phyloP scores from a whole-genome alignment of 768 basidiomycete species.

The Mycena galericulata region DNA sequence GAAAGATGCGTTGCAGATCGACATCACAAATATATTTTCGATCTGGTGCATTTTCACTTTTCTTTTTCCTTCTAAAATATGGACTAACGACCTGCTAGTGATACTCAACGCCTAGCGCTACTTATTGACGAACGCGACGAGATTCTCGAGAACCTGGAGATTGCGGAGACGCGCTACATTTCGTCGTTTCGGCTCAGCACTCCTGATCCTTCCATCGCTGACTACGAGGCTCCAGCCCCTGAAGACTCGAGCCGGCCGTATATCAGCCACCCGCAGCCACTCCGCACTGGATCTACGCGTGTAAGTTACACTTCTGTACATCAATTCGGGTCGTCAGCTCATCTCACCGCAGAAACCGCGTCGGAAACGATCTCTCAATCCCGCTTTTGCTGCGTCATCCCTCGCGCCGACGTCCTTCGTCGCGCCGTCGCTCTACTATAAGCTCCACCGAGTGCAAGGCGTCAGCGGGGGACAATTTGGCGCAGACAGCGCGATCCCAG shows the following conservation, averaged over 20 bases:
- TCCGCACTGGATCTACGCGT: slow-evolving; percentile 52
- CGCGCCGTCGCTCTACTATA: slow-evolving; percentile 84
- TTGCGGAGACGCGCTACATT: slow-evolving; percentile 84
- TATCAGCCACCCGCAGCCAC: slow-evolving; percentile 77
- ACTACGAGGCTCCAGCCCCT: slow-evolving; percentile 61
- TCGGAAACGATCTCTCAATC: slow-evolving; percentile 65
- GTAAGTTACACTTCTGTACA: slow-evolving; percentile 35
- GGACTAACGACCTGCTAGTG: slow-evolving; percentile 53
- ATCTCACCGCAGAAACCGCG: slow-evolving; percentile 46
- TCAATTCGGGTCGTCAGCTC: no score
- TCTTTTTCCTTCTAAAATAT: neutral
- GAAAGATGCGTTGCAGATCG: slow-evolving; percentile 64
- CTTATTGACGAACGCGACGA: slow-evolving; percentile 83
- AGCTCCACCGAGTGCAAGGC: slow-evolving; percentile 70
- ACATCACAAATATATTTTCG: slow-evolving; percentile 79
- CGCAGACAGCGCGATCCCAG: slow-evolving; percentile 23
- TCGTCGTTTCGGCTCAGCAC: slow-evolving; percentile 79
- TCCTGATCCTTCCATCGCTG: slow-evolving; percentile 77
- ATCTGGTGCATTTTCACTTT: slow-evolving; percentile 62
- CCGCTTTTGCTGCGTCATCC: slow-evolving; percentile 76
- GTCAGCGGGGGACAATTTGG: slow-evolving; percentile 70
- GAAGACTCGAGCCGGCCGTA: slow-evolving; percentile 60
- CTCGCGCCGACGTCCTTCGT: slow-evolving; percentile 83
- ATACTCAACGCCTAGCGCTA: slow-evolving; percentile 73
- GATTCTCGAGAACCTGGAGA: slow-evolving; percentile 83